Evolutionary conservation across 1,284 basidiomycete genomes (phyloP), one percentile per base, ranked within the genome.

Genomic region (Pulchroboletus neoregius): DNA sequence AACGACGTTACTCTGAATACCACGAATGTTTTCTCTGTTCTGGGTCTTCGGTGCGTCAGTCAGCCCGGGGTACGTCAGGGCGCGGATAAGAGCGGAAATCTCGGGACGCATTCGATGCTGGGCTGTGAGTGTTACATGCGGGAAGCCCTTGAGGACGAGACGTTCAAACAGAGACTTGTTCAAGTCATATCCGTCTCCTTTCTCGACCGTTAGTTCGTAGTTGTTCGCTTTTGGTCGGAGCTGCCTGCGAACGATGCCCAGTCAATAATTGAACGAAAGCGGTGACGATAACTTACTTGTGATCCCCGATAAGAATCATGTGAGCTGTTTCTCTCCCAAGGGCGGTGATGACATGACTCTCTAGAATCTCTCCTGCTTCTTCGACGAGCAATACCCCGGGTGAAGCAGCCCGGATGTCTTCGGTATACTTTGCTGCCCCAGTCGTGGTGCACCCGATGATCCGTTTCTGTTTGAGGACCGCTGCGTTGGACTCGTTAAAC

Each of bases 31-130:
- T 0, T 73, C 71, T 6, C 81, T 75, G 42, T 67, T 69, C 22
- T 60, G 48, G 0, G 82, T 84, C 9, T 50, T 61, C 1, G 70
- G 60, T 0, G 77, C 79, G 50, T 85, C 82, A 1, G 67, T 53
- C n/a, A 85, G 74, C 23, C 79, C 77, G 0, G 79, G 79, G 54
- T 85, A 85, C 0, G 82, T 84, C 16, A 85, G 67, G 6, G 66
- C 57, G n/a, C 82, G 73, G 32, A 85, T 71, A 22, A 83, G 67
- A 0, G 68, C 51, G 5, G 82, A 80, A 12, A 85, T 84, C 51
- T 84, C 82, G 0, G 83, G 82, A 2, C 81, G 71, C 83, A 85
- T 85, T n/a, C 83, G 75, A 56, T 85, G 83, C 51, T 85, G 83
- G 38, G 71, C 55, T 1, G 53, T 60, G 10, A 85, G 70, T 0